phyloP scores from a whole-genome alignment of 2,329 filamentous ascomycete species.

The Coniosporium tulheliwenetii region DNA sequence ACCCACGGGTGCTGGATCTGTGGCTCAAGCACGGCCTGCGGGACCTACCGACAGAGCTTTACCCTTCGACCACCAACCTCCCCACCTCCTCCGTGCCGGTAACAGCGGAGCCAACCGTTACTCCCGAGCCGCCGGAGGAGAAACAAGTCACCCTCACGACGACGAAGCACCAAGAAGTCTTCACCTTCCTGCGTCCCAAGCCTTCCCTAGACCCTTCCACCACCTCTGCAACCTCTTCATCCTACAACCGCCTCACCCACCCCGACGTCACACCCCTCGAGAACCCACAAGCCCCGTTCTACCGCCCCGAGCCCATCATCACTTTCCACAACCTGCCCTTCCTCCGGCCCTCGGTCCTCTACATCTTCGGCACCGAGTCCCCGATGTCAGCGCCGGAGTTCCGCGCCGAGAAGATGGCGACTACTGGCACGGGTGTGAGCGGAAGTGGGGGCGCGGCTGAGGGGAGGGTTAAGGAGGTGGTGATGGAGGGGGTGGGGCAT shows the following conservation, averaged over 20 bases:
- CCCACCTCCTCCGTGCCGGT: conserved; percentile 12
- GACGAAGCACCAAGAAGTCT: conserved; percentile 76
- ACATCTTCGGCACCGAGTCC: conserved; percentile 49
- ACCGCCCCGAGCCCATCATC: conserved; percentile 46
- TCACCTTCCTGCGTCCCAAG: conserved; percentile 55
- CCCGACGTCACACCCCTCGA: conserved; percentile 21
- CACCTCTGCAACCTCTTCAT: conserved; percentile 10
- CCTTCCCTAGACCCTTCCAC: conserved; percentile 16
- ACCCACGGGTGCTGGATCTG: conserved; percentile 58
- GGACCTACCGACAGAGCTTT: conserved; percentile 48
- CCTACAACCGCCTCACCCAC: conserved; percentile 24
- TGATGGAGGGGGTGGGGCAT: conserved; percentile 55
- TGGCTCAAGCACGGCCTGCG: conserved; percentile 64
- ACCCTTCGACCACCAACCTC: conserved; percentile 24
- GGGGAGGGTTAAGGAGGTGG: conserved; percentile 51
- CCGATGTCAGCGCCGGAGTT: conserved; percentile 34
- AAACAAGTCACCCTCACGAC: conserved; percentile 57
- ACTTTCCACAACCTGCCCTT: conserved; percentile 40
- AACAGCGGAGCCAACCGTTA: conserved; percentile 5
- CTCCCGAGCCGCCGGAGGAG: conserved; percentile 7
- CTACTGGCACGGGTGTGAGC: conserved; percentile 50
- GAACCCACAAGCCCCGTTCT: conserved; percentile 38
- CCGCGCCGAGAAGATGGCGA: conserved; percentile 41
- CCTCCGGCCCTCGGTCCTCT: conserved; percentile 51
- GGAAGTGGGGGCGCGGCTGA: conserved; percentile 50